phyloP scores from a whole-genome alignment of 768 basidiomycete species.

The Pleurotus citrinopileatus region DNA sequence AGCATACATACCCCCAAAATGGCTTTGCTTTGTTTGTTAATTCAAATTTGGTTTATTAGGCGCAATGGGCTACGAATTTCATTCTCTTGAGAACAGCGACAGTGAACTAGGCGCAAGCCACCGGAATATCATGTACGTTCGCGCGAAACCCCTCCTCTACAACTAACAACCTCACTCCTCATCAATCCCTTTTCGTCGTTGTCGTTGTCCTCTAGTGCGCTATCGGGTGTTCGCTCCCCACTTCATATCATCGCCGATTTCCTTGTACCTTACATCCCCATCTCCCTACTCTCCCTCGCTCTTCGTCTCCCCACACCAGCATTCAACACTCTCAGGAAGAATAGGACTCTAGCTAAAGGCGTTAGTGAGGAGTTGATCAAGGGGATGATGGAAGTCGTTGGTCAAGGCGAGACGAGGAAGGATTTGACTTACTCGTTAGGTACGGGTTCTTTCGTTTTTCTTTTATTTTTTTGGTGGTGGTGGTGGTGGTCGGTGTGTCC shows the following conservation, averaged over 20 bases:
- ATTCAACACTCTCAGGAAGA: slow-evolving; percentile 1
- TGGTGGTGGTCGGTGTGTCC: no score
- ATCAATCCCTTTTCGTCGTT: no score
- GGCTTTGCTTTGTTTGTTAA: background rate
- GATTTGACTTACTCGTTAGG: slow-evolving; percentile 6
- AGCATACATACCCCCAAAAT: no score
- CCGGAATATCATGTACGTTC: slow-evolving; percentile 11
- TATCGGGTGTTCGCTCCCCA: background rate
- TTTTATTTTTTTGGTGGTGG: no score
- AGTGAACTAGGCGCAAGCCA: slow-evolving; percentile 7
- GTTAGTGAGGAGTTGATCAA: slow-evolving; percentile 5
- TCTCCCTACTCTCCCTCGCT: background rate
- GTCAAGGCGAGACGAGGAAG: background rate
- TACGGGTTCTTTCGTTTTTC: background rate
- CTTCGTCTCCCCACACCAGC: slow-evolving; percentile 5
- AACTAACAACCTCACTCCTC: no score
- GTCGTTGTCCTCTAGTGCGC: background rate
- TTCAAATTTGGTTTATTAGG: slow-evolving; percentile 1
- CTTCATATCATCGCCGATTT: background rate
- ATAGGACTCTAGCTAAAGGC: background rate
- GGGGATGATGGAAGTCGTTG: slow-evolving; percentile 1
- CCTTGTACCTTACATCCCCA: background rate
- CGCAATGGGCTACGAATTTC: slow-evolving; percentile 12
- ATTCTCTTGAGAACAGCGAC: slow-evolving; percentile 6
- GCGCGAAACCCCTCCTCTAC: background rate